Evolutionary conservation across 768 basidiomycete species (phyloP).

Genomic region (Boletus bicolor): DNA sequence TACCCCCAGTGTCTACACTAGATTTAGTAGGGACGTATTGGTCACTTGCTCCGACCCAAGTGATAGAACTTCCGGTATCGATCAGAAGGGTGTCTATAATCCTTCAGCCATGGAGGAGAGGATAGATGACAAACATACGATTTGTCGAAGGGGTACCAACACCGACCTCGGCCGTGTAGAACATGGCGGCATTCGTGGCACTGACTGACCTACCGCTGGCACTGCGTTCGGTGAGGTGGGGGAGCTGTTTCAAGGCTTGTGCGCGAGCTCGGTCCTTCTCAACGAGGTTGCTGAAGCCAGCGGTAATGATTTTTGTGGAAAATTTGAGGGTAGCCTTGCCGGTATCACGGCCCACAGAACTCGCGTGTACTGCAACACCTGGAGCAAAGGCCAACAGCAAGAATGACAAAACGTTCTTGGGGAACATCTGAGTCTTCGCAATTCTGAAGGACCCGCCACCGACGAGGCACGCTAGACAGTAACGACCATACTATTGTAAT

Average conservation of each 20-base stretch:
- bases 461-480: not conserved
- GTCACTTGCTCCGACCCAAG: conserved; percentile 30
- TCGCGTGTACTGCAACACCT: not conserved
- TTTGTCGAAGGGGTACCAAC: conserved; percentile 28
- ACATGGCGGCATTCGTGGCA: conserved; percentile 22
- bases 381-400: conserved; percentile 9
- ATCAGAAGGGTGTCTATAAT: conserved; percentile 27
- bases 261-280: conserved; percentile 24
- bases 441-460: not conserved
- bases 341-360: conserved; percentile 1
- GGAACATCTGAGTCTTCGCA: not conserved
- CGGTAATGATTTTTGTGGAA: conserved; percentile 8
- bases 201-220: not conserved
- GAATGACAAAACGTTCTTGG: conserved; percentile 3
- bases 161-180: conserved; percentile 31
- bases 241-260: conserved; percentile 3
- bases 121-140: conserved; percentile 16
- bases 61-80: conserved; percentile 34
- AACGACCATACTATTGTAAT: too few relatives aligned
- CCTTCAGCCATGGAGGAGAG: not conserved
- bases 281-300: conserved; percentile 13
- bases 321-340: conserved; percentile 15
- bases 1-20: conserved; percentile 18
- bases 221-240: not conserved
- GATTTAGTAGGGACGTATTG: conserved; percentile 18